Conservation (phyloP, 805 yeast genomes). For the Vanderwaltozyma yarrowii region DNA sequence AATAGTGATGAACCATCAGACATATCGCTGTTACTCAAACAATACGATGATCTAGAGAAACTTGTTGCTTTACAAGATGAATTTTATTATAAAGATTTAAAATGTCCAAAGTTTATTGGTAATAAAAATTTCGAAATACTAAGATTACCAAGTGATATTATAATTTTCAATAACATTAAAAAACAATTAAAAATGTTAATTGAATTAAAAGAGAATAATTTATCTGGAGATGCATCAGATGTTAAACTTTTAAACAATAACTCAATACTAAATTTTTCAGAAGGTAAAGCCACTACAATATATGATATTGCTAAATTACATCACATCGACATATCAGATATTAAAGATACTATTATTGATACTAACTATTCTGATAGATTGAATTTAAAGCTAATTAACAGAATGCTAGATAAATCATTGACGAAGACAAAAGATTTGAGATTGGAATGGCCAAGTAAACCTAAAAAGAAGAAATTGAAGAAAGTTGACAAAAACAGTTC, state of each 20-base stretch:
- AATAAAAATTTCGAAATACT: slow-evolving; percentile 12
- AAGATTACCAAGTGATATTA: slow-evolving; percentile 14
- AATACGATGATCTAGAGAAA: not conserved
- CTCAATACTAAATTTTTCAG: not conserved
- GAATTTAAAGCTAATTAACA: slow-evolving; percentile 13
- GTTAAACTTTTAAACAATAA: not conserved
- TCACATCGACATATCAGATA: slow-evolving; percentile 15
- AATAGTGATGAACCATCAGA: not conserved
- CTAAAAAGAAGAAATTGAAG: not conserved
- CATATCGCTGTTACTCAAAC: not conserved
- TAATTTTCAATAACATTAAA: slow-evolving; percentile 5
- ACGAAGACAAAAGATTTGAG: not conserved
- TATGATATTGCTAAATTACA: slow-evolving; percentile 13
- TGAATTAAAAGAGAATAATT: too few relatives aligned
- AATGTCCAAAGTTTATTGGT: slow-evolving; percentile 12
- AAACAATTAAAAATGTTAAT: slow-evolving; percentile 4
- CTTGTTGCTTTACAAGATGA: slow-evolving; percentile 10
- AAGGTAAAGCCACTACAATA: slow-evolving; percentile 2
- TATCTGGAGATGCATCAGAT: not conserved
- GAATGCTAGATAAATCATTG: slow-evolving; percentile 15
- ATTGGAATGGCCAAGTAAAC: slow-evolving; percentile 2
- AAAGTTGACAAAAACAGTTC: not conserved
- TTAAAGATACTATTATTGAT: slow-evolving; percentile 10
- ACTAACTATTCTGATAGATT: slow-evolving; percentile 5
- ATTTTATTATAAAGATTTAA: slow-evolving; percentile 11